Percentiles rank a stretch among this genome's conserved stretches.
phyloP scores from a whole-genome alignment of 495 filamentous ascomycete species.

The Aspergillus saccharolyticus region DNA sequence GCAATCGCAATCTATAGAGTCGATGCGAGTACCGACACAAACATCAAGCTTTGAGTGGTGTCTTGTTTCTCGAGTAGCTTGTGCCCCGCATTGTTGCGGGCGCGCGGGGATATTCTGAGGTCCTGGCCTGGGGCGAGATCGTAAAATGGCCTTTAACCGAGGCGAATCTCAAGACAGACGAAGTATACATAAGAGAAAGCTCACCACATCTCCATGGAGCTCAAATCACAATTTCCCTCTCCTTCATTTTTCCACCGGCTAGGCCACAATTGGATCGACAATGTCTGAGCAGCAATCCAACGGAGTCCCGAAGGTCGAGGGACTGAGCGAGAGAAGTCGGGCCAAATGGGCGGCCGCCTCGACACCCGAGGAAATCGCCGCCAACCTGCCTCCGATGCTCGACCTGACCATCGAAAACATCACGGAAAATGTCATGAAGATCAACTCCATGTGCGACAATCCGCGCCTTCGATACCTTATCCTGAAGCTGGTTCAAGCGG shows the following conservation, averaged over 20 bases:
- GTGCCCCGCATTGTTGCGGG: constrained; percentile 3
- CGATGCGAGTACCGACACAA: neutral
- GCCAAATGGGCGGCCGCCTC: constrained; percentile 11
- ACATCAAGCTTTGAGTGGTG: neutral
- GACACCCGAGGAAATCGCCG: constrained; percentile 7
- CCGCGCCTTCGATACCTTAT: constrained; percentile 60
- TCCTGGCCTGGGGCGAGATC: neutral
- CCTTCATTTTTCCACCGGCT: neutral
- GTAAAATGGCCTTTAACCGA: neutral
- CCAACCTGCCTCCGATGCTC: constrained; percentile 42
- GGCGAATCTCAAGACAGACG: neutral
- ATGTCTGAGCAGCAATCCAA: constrained; percentile 3
- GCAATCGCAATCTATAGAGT: neutral
- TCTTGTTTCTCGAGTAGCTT: neutral
- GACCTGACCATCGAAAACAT: constrained; percentile 67
- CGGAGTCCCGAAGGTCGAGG: neutral
- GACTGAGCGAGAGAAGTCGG: constrained; percentile 3
- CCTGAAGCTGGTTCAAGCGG: constrained; percentile 3
- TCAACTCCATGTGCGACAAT: constrained; percentile 57
- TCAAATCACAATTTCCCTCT: neutral
- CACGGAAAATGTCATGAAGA: constrained; percentile 57
- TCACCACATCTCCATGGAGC: neutral
- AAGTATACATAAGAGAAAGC: constrained; percentile 3
- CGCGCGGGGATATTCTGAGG: neutral
- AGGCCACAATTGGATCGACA: neutral